Percentiles rank a stretch among this genome's conserved stretches.
phyloP scores from a whole-genome alignment of 1,284 basidiomycete genomes.

The Fomes fomentarius region DNA sequence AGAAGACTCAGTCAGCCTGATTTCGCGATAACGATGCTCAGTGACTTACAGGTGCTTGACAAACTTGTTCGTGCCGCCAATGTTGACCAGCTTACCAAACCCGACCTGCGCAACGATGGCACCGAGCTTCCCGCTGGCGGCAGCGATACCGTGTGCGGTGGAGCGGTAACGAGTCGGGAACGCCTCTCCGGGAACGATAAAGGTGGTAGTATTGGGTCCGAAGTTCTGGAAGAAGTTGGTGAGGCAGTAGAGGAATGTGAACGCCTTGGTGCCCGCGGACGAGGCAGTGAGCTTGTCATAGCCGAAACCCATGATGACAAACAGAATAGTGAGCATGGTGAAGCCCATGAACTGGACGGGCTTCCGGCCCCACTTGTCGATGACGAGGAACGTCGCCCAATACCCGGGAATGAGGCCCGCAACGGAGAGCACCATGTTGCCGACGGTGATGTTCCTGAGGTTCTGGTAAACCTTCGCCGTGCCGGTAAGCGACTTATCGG shows the following conservation, averaged over 20 bases:
- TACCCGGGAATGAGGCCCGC: conserved; percentile 35
- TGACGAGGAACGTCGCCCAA: conserved; percentile 31
- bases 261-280: conserved; percentile 41
- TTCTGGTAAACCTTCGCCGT: conserved; percentile 44
- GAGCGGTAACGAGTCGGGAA: conserved; percentile 79
- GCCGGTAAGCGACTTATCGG: conserved; percentile 47
- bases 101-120: conserved; percentile 71
- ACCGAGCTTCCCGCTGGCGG: conserved; percentile 69
- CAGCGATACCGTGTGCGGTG: conserved; percentile 74
- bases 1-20: neutral
- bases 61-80: conserved; percentile 47
- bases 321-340: conserved; percentile 52
- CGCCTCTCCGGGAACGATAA: conserved; percentile 68
- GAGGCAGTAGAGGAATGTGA: conserved; percentile 68
- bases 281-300: conserved; percentile 57
- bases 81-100: conserved; percentile 50
- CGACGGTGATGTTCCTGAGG: conserved; percentile 29
- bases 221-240: conserved; percentile 60
- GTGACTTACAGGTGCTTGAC: conserved; percentile 41
- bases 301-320: conserved; percentile 56
- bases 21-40: no score
- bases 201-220: conserved; percentile 79
- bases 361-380: conserved; percentile 34
- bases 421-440: conserved; percentile 33
- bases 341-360: conserved; percentile 50